These are phyloP conservation scores for Venturia asperata DNA, from an alignment of 2,329 filamentous ascomycete genomes.

Conservation along the genomic window DNA sequence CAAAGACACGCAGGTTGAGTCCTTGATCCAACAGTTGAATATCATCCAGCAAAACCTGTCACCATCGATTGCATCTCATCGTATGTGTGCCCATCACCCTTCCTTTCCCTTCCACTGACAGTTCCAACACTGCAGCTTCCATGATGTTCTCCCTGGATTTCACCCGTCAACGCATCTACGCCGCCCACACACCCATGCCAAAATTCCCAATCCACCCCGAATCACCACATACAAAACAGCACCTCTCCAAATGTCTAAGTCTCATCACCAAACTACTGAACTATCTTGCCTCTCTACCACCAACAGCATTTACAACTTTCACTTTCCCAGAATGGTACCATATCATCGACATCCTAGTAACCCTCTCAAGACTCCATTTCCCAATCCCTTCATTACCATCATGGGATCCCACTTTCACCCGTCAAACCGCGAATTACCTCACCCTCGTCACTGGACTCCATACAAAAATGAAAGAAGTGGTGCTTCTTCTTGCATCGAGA, in stretches of 20 bases:
- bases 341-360: background rate
- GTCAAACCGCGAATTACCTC: background rate
- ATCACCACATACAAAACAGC: background rate
- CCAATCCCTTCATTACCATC: background rate
- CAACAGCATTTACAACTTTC: background rate
- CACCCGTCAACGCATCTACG: background rate
- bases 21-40: background rate
- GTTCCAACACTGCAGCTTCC: background rate
- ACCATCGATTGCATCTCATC: background rate
- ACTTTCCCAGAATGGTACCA: conserved; percentile 1
- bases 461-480: background rate
- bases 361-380: background rate
- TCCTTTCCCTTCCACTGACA: background rate
- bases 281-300: background rate
- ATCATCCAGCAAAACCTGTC: background rate
- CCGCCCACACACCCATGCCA: background rate
- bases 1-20: background rate
- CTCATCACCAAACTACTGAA: background rate
- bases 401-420: background rate
- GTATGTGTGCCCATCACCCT: background rate
- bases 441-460: background rate
- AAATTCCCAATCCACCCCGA: background rate
- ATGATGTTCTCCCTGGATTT: background rate
- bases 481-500: background rate
- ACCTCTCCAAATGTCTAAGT: background rate